Evolutionary conservation across 2,329 filamentous ascomycete genomes (phyloP).

Genomic region (Nemania abortiva): DNA sequence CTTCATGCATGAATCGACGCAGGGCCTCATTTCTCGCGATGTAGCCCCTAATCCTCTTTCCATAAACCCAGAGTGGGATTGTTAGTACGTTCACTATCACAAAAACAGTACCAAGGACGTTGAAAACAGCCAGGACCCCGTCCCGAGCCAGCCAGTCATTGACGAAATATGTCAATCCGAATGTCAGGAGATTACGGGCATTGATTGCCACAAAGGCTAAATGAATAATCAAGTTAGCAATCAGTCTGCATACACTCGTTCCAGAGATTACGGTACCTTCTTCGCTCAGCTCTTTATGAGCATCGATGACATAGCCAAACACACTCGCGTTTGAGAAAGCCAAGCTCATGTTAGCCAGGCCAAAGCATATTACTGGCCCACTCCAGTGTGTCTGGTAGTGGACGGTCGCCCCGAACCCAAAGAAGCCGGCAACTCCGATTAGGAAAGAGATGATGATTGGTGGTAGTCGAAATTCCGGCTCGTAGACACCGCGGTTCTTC

Average conservation of each 20-base stretch:
- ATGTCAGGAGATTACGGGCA: conserved; percentile 61
- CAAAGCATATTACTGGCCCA: conserved; percentile 61
- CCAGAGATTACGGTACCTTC: conserved; percentile 50
- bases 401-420: conserved; percentile 60
- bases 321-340: conserved; percentile 61
- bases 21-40: conserved; percentile 56
- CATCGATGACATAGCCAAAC: conserved; percentile 64
- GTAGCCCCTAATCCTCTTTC: conserved; percentile 59
- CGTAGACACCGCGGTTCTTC: conserved; percentile 64
- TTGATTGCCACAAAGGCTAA: conserved; percentile 64
- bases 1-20: conserved; percentile 48
- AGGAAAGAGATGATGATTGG: conserved; percentile 57
- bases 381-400: conserved; percentile 61
- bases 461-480: conserved; percentile 63
- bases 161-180: conserved; percentile 60
- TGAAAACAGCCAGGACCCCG: conserved; percentile 54
- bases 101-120: conserved; percentile 57
- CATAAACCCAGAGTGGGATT: conserved; percentile 63
- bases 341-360: conserved; percentile 62
- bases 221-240: conserved; percentile 17
- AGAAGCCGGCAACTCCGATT: conserved; percentile 59
- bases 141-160: conserved; percentile 55
- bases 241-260: background rate
- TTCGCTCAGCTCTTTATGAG: conserved; percentile 59
- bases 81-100: conserved; percentile 59